A percentile compares a stretch with the other conserved stretches of the same genome.
Conservation (phyloP, 1,284 basidiomycete species). For the Inonotus hispidus region DNA sequence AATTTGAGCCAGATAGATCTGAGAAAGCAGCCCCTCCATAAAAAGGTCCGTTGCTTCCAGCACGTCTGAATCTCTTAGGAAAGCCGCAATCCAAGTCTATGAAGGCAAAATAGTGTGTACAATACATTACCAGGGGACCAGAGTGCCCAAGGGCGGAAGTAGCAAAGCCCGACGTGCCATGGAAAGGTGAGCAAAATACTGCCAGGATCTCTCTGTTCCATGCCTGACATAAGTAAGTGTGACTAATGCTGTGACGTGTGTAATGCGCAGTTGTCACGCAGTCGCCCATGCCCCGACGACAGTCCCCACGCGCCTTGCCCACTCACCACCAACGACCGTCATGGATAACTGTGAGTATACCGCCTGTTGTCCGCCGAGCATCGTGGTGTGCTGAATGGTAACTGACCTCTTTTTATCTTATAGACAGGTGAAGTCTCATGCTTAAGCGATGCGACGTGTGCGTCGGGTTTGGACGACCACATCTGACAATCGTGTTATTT, state of each 20-base stretch:
- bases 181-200: no score
- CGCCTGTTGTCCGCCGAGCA: background rate
- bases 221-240: background rate
- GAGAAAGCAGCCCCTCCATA: no score
- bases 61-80: no score
- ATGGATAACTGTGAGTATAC: conserved; percentile 9
- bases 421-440: conserved; percentile 5
- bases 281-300: background rate
- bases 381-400: background rate
- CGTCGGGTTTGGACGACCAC: background rate
- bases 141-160: no score
- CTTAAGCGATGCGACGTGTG: background rate
- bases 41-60: no score
- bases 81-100: no score
- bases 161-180: no score
- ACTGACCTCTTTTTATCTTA: background rate
- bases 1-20: no score
- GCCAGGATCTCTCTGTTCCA: no score
- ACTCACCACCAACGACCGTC: conserved; percentile 1
- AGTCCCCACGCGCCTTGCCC: background rate
- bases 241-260: background rate
- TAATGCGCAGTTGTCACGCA: background rate
- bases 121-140: no score
- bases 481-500: background rate
- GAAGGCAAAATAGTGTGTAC: no score